These are phyloP conservation scores for Arachis stenosperma DNA, from an alignment of 306 rosid genomes.

Conservation along the genomic window DNA sequence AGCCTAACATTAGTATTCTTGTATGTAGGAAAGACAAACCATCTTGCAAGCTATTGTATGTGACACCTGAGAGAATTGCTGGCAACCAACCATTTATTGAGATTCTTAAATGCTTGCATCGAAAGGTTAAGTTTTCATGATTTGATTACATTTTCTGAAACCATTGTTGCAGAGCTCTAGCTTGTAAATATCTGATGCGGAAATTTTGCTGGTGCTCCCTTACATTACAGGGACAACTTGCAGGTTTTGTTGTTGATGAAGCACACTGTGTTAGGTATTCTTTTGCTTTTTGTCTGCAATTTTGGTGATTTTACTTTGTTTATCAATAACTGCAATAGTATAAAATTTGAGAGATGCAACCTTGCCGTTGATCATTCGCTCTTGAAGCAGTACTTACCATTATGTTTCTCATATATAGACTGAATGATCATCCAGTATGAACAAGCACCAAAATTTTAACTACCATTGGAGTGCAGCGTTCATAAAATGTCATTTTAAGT, in stretches of 20 bases:
- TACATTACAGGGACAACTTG: conserved; percentile 78
- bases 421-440: conserved; percentile 25
- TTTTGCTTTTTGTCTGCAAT: conserved; percentile 39
- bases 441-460: conserved; percentile 34
- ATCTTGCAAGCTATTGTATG: conserved; percentile 94
- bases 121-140: conserved; percentile 59
- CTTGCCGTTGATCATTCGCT: conserved; percentile 28
- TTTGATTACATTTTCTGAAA: conserved; percentile 24
- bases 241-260: conserved; percentile 92
- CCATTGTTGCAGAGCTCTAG: conserved; percentile 20
- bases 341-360: conserved; percentile 14
- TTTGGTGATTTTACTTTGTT: conserved; percentile 13
- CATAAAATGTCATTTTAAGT: conserved; percentile 30
- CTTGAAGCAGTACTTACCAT: conserved; percentile 31
- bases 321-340: conserved; percentile 13
- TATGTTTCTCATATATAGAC: conserved; percentile 16
- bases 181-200: conserved; percentile 31
- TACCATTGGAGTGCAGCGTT: conserved; percentile 26
- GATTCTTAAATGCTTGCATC: conserved; percentile 70
- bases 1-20: conserved; percentile 38
- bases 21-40: conserved; percentile 83
- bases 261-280: conserved; percentile 96
- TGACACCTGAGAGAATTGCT: conserved; percentile 96
- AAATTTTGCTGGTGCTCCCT: conserved; percentile 43
- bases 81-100: conserved; percentile 73